phyloP scores from a whole-genome alignment of 169 alveolate species.

The Cryptosporidium tyzzeri region DNA sequence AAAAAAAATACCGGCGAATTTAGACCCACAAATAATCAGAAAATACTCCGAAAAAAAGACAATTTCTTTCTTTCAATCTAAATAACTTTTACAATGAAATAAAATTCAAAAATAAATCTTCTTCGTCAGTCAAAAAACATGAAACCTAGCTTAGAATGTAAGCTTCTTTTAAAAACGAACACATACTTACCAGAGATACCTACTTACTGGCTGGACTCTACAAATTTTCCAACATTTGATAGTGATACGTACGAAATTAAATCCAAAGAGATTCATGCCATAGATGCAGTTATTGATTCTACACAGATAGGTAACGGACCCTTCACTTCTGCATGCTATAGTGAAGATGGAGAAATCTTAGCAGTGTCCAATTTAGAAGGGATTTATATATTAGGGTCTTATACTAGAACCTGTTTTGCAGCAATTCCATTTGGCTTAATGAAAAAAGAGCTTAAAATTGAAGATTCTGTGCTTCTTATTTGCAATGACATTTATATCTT shows the following conservation, averaged over 20 bases:
- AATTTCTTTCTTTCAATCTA: background rate
- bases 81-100: background rate
- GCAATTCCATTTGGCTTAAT: conserved; percentile 15
- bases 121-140: background rate
- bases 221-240: conserved; percentile 15
- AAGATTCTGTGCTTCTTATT: background rate
- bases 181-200: conserved; percentile 63
- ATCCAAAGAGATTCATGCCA: background rate
- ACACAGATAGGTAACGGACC: conserved; percentile 1
- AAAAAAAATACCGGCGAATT: background rate
- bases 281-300: background rate
- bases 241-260: background rate
- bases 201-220: conserved; percentile 34
- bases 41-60: background rate
- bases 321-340: conserved; percentile 27
- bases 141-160: conserved; percentile 48
- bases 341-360: conserved; percentile 68
- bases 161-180: conserved; percentile 18
- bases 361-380: conserved; percentile 20
- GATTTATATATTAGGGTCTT: conserved; percentile 48
- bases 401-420: conserved; percentile 58
- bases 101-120: background rate
- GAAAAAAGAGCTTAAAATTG: background rate
- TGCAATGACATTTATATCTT: conserved; percentile 19
- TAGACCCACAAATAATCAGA: background rate